phyloP scores from a whole-genome alignment of 371 early-diverging fungal species.

The Rhizopus arrhizus region DNA sequence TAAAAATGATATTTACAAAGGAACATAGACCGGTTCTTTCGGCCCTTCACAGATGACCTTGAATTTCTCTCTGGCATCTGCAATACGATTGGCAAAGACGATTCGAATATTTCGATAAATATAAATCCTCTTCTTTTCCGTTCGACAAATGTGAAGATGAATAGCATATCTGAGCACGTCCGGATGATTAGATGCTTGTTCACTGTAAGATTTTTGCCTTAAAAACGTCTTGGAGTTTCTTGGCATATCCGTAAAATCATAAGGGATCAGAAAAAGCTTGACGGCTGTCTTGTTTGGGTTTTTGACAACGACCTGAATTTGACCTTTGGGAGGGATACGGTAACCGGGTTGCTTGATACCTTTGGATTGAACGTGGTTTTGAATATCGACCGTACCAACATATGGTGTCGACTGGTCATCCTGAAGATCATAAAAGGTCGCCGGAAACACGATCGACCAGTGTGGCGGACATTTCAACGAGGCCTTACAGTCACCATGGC shows the following conservation, averaged over 20 bases:
- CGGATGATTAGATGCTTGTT: constrained; percentile 3
- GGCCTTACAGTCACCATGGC: constrained; percentile 57
- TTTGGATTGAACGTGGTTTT: constrained; percentile 14
- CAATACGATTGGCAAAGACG: constrained; percentile 72
- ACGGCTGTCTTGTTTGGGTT: constrained; percentile 80
- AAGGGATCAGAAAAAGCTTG: constrained; percentile 81
- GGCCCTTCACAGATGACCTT: constrained; percentile 68
- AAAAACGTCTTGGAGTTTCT: constrained; percentile 74
- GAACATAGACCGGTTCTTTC: constrained; percentile 41
- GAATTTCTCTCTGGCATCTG: constrained; percentile 63
- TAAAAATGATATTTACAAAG: constrained; percentile 21
- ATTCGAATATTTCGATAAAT: constrained; percentile 73
- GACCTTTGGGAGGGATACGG: constrained; percentile 76
- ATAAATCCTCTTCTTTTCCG: constrained; percentile 59
- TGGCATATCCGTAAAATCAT: constrained; percentile 82
- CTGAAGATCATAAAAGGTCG: constrained; percentile 73
- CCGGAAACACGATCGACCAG: constrained; percentile 68
- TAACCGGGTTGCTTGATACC: constrained; percentile 49
- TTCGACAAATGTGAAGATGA: constrained; percentile 72
- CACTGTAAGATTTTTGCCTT: constrained; percentile 72
- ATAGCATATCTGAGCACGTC: constrained; percentile 69
- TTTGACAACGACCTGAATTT: constrained; percentile 82
- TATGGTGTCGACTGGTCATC: constrained; percentile 55
- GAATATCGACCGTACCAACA: constrained; percentile 55
- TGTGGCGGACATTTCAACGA: constrained; percentile 72